phyloP scores from a whole-genome alignment of 1,139 yeast species.

The Pneumocystis wakefieldiae region DNA sequence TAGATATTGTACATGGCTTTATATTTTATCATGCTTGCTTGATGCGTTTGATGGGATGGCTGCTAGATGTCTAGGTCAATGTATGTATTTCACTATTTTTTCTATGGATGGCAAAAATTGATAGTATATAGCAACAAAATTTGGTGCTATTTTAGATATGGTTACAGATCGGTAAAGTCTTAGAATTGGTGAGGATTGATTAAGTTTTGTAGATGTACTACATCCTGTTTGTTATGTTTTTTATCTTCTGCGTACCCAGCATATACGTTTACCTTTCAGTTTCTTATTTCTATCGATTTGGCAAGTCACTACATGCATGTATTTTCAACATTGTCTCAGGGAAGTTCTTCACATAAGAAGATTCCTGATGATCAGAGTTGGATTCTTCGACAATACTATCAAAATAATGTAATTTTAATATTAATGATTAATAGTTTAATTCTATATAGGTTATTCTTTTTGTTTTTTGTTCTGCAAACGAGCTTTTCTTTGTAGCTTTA shows the following conservation, averaged over 20 bases:
- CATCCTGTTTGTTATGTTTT: constrained; percentile 76
- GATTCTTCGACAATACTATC: constrained; percentile 71
- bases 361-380: constrained; percentile 58
- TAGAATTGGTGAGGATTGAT: not conserved
- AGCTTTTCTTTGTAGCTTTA: constrained; percentile 77
- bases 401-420: constrained; percentile 36
- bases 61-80: constrained; percentile 78
- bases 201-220: constrained; percentile 42
- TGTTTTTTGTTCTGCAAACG: constrained; percentile 81
- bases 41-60: constrained; percentile 97
- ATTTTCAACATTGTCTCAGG: constrained; percentile 80
- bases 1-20: constrained; percentile 40
- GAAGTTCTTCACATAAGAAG: constrained; percentile 71
- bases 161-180: constrained; percentile 60
- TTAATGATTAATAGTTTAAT: not conserved
- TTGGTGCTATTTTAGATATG: constrained; percentile 97
- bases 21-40: constrained; percentile 75
- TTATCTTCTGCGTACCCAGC: constrained; percentile 66
- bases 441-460: constrained; percentile 45
- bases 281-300: constrained; percentile 71
- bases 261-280: constrained; percentile 59
- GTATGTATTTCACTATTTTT: not conserved
- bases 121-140: constrained; percentile 39
- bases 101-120: no score
- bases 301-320: constrained; percentile 97